These are phyloP conservation scores for Chrysosporium queenslandicum DNA, from an alignment of 2,329 filamentous ascomycete species.

Conservation along the genomic window DNA sequence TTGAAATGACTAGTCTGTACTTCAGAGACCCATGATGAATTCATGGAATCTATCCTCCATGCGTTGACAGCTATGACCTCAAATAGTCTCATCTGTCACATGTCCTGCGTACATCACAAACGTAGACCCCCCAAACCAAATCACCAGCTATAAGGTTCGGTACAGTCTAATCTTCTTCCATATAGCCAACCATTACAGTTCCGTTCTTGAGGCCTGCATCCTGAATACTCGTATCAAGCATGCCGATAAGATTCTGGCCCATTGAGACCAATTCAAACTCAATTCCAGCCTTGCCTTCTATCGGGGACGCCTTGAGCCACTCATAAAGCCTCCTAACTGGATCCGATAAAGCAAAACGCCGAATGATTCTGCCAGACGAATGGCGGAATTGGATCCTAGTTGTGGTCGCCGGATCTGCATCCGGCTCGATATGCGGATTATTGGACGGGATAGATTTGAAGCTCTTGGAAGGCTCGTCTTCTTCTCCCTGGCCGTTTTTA, in stretches of 20 bases:
- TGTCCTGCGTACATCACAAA: background rate
- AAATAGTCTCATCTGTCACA: no score
- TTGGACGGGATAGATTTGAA: slow-evolving; percentile 65
- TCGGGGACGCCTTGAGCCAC: slow-evolving; percentile 83
- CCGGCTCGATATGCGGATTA: slow-evolving; percentile 68
- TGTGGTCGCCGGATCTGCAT: slow-evolving; percentile 56
- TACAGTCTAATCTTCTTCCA: slow-evolving; percentile 8
- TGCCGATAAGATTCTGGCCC: slow-evolving; percentile 73
- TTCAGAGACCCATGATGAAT: no score
- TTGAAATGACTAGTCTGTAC: no score
- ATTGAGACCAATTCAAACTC: slow-evolving; percentile 83
- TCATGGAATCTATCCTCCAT: no score
- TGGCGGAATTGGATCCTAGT: slow-evolving; percentile 92
- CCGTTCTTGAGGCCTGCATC: slow-evolving; percentile 82
- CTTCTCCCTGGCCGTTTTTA: slow-evolving; percentile 10
- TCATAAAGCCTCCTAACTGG: slow-evolving; percentile 78
- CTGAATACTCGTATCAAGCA: slow-evolving; percentile 62
- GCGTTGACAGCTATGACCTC: no score
- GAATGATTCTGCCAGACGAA: slow-evolving; percentile 71
- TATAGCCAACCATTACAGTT: slow-evolving; percentile 87
- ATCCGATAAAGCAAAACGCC: slow-evolving; percentile 70
- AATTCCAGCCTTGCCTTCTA: slow-evolving; percentile 67
- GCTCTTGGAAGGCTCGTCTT: slow-evolving; percentile 20
- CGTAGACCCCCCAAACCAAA: background rate
- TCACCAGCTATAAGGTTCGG: background rate